Conservation (phyloP, 2,329 filamentous ascomycete genomes). For the Teratosphaeria zuluensis region DNA sequence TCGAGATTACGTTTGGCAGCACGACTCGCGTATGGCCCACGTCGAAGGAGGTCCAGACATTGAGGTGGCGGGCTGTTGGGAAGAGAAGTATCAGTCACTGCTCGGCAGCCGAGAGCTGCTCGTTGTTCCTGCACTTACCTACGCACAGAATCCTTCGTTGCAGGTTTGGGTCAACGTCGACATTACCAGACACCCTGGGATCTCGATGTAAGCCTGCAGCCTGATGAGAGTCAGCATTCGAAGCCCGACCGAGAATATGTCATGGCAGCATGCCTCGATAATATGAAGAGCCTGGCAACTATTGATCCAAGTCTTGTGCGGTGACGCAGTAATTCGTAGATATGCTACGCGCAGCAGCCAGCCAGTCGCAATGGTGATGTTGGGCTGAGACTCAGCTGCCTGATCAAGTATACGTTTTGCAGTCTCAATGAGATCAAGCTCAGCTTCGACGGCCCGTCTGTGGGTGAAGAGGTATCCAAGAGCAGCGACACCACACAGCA, state of each 20-base stretch:
- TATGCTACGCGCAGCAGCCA: slow-evolving; percentile 46
- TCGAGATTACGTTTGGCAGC: slow-evolving; percentile 33
- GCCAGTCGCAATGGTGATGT: slow-evolving; percentile 30
- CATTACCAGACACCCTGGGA: slow-evolving; percentile 15
- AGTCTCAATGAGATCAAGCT: slow-evolving; percentile 37
- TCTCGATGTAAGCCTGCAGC: slow-evolving; percentile 25
- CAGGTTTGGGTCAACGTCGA: not conserved
- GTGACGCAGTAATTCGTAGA: slow-evolving; percentile 41
- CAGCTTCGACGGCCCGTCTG: slow-evolving; percentile 26
- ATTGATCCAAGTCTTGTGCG: slow-evolving; percentile 45
- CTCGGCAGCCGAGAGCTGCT: not conserved
- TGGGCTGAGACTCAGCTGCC: slow-evolving; percentile 19
- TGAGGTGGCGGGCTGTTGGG: slow-evolving; percentile 40
- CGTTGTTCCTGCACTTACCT: not conserved
- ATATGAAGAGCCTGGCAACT: slow-evolving; percentile 47
- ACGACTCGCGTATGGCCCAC: slow-evolving; percentile 42
- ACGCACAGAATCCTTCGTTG: slow-evolving; percentile 30
- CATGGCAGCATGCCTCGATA: slow-evolving; percentile 33
- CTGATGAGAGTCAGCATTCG: not conserved
- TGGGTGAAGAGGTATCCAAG: slow-evolving; percentile 42
- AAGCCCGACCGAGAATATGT: not conserved
- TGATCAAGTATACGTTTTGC: slow-evolving; percentile 35
- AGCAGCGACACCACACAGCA: slow-evolving; percentile 45
- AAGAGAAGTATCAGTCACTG: not conserved
- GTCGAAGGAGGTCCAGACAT: slow-evolving; percentile 48